Base-by-base conservation (phyloP, 129 eudicot genomes). In the Flaveria brownii region DNA sequence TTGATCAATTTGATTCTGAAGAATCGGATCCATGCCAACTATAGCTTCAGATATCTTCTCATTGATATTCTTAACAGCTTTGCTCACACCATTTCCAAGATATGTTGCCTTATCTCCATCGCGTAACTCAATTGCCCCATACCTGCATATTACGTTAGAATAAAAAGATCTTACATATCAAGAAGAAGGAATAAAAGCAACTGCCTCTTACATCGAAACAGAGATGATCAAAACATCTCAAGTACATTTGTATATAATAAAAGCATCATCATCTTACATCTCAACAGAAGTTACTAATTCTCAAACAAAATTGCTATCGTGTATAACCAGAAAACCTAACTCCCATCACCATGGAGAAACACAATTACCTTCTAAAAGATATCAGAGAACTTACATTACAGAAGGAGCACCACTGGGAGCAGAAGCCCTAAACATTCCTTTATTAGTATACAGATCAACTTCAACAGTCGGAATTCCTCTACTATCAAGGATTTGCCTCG, bases 381-480 rank as follows among this genome's bases (percentile, higher is more conserved):
- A 61, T 26, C 4, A 28, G 67, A 61, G 18, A 57, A 72, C 90
- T 70, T 85, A 93, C 98, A 94, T 84, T 77, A 96, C 97, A 56
- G 97, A 84, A 33, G 99, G 86, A 66, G 87, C 85, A 39, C 93
- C 99, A 17, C 96, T 82, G 23, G 99, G 99, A 42, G 85, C 91
- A 22, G 99, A 89, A 84, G 93, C 99, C 15, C 99, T 88, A 71
- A 87, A 94, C 51, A 86, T 74, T 78, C 99, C 99, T 85, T 94
- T 94, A 71, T 94, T 94, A 41, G 99, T 94, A 77, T 77, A 74
- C 66, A 94, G 70, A 47, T 91, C 99, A 72, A 91, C 99, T 78
- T 94, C 99, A 68, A 94, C 97, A 1, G 99, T 94, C 3, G 99
- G 99, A 84, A 91, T 86, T 66, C 99, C 99, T 86, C 96, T 87